A percentile compares a stretch with the other conserved stretches of the same genome.
Conservation (phyloP, 441 rosid species). For the Adansonia madagascariensis region DNA sequence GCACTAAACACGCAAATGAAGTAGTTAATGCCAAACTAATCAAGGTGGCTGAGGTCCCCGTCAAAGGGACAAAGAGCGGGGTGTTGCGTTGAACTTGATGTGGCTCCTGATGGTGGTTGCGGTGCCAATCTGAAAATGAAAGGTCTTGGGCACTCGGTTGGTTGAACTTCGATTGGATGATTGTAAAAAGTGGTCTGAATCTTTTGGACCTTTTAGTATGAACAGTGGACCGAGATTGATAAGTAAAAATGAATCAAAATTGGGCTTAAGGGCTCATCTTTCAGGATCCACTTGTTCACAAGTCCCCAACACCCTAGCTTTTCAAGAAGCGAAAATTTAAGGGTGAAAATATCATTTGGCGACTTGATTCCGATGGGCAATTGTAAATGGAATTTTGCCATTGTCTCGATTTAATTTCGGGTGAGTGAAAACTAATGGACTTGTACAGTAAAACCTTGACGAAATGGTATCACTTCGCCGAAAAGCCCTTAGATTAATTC, state of each 20-base stretch:
- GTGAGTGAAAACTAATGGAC: not conserved
- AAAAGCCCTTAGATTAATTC: not conserved
- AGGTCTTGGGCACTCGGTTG: not conserved
- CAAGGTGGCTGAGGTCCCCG: not conserved
- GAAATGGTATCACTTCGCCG: not conserved
- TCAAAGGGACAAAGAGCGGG: not conserved
- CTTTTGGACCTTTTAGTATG: not conserved
- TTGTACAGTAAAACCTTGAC: not conserved
- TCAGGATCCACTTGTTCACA: no score
- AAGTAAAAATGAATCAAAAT: not conserved
- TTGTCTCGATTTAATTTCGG: not conserved
- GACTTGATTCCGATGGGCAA: no score
- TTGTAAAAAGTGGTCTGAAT: not conserved
- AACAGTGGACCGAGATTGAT: not conserved
- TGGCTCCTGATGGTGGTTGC: constrained; percentile 16
- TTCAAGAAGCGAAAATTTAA: no score
- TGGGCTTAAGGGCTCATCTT: not conserved
- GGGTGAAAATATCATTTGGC: no score
- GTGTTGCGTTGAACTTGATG: not conserved
- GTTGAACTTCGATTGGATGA: not conserved
- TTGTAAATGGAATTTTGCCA: no score
- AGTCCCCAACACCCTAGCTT: no score
- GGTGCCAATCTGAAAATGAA: not conserved
- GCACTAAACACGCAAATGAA: constrained; percentile 33
- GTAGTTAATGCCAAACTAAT: not conserved